These are phyloP conservation scores for Leccinum pellstonianum DNA, from an alignment of 768 basidiomycete genomes.

Conservation along the genomic window DNA sequence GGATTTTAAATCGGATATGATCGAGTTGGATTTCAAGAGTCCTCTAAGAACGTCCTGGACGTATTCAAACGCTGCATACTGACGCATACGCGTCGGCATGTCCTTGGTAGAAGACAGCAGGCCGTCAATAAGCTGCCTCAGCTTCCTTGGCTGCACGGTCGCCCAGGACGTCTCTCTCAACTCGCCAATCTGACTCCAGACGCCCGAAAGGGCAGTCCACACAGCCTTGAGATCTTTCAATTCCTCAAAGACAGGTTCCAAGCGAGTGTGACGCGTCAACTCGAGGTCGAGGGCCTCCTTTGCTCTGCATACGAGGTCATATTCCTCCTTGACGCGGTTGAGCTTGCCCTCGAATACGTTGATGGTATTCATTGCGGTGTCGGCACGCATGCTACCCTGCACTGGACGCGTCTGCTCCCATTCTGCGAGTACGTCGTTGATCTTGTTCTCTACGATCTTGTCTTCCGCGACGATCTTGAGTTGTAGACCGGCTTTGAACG, in stretches of 20 bases:
- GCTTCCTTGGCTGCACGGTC: conserved; percentile 89
- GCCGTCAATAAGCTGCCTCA: conserved; percentile 92
- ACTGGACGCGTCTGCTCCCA: conserved; percentile 98
- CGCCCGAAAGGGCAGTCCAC: conserved; percentile 97
- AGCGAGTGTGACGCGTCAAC: conserved; percentile 80
- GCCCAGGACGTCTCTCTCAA: conserved; percentile 88
- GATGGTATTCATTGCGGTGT: conserved; percentile 94
- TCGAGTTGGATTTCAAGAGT: conserved; percentile 83
- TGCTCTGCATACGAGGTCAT: conserved; percentile 91
- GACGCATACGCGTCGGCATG: conserved; percentile 98
- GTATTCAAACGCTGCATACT: conserved; percentile 98
- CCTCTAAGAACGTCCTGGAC: conserved; percentile 89
- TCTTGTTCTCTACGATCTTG: conserved; percentile 96
- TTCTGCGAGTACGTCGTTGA: conserved; percentile 83
- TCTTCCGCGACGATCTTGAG: conserved; percentile 99
- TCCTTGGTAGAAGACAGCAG: conserved; percentile 92
- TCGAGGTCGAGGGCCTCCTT: conserved; percentile 97
- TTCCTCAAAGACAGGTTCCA: conserved; percentile 95
- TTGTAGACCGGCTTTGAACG: conserved; percentile 80
- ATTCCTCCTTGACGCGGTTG: conserved; percentile 87
- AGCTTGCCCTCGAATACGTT: conserved; percentile 93
- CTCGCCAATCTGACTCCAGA: conserved; percentile 92
- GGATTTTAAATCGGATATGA: conserved; percentile 94
- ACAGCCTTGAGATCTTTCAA: conserved; percentile 95
- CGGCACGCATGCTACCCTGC: conserved; percentile 94